phyloP scores from a whole-genome alignment of 805 yeast genomes.

The Candida nemodendra region DNA sequence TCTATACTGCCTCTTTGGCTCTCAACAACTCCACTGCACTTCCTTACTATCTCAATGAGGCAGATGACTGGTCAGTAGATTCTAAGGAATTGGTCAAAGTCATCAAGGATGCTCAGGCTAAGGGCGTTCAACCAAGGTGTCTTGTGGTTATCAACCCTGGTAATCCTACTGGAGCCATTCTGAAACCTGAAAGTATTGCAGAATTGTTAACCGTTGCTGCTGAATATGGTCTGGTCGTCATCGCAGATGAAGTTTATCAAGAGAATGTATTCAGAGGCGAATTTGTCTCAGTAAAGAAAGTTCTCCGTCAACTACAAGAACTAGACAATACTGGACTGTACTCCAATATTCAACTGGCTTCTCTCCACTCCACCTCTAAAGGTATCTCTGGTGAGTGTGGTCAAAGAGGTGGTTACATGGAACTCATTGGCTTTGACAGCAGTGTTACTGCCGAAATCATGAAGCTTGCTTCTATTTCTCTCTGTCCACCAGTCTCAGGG shows the following conservation, averaged over 20 bases:
- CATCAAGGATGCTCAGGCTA: conserved; percentile 44
- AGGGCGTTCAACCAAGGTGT: conserved; percentile 67
- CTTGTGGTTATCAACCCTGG: conserved; percentile 97
- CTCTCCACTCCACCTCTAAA: conserved; percentile 95
- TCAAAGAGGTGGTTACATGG: conserved; percentile 99
- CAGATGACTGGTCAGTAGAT: conserved; percentile 79
- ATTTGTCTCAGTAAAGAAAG: conserved; percentile 82
- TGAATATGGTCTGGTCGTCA: conserved; percentile 75
- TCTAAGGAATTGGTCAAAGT: conserved; percentile 58
- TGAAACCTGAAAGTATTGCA: conserved; percentile 62
- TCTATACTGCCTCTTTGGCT: conserved; percentile 92
- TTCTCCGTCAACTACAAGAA: conserved; percentile 61
- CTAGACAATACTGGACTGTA: conserved; percentile 52
- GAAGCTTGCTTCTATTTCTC: conserved; percentile 85
- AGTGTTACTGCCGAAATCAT: conserved; percentile 70
- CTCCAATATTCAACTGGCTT: conserved; percentile 79
- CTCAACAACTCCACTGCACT: conserved; percentile 78
- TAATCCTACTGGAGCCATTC: conserved; percentile 93
- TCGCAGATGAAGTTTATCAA: conserved; percentile 98
- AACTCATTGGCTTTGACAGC: conserved; percentile 72
- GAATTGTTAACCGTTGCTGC: conserved; percentile 80
- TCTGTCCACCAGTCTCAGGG: conserved; percentile 94
- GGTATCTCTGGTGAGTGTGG: conserved; percentile 99
- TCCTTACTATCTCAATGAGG: conserved; percentile 84
- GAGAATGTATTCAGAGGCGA: conserved; percentile 82